Percentiles rank a stretch among this genome's conserved stretches.
Evolutionary conservation across 257 asterid genomes (phyloP).

Genomic region (Lycium ferocissimum): DNA sequence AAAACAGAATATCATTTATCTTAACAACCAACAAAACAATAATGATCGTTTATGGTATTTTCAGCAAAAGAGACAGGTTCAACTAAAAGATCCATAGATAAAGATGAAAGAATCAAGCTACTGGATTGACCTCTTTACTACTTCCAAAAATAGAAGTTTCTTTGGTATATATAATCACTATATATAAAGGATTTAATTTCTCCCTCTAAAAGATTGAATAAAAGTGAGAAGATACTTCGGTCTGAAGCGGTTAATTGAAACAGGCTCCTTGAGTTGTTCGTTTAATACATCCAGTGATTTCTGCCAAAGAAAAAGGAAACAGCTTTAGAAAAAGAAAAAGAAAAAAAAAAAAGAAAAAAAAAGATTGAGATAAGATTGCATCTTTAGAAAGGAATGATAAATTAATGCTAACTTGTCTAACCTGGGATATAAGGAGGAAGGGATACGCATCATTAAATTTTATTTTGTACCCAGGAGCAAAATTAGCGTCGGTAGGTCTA

Average conservation of each 20-base stretch:
- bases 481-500: constrained; percentile 54
- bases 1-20: not conserved
- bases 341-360: not conserved
- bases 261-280: constrained; percentile 59
- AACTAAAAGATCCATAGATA: no score
- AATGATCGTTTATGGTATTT: not conserved
- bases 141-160: not conserved
- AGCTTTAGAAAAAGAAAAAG: not conserved
- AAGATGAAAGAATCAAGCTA: no score
- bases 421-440: constrained; percentile 72
- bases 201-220: not conserved
- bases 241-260: constrained; percentile 64
- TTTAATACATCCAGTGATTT: constrained; percentile 67
- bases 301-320: constrained; percentile 41
- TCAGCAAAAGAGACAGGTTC: not conserved
- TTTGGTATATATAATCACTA: not conserved
- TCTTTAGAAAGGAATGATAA: not conserved
- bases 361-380: not conserved
- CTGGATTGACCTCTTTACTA: no score
- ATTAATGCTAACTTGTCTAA: constrained; percentile 29
- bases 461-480: constrained; percentile 53
- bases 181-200: not conserved
- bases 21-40: not conserved
- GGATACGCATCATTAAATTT: constrained; percentile 65
- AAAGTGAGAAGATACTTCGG: constrained; percentile 53